phyloP scores from a whole-genome alignment of 805 yeast species.

The Scheffersomyces amazonensis region DNA sequence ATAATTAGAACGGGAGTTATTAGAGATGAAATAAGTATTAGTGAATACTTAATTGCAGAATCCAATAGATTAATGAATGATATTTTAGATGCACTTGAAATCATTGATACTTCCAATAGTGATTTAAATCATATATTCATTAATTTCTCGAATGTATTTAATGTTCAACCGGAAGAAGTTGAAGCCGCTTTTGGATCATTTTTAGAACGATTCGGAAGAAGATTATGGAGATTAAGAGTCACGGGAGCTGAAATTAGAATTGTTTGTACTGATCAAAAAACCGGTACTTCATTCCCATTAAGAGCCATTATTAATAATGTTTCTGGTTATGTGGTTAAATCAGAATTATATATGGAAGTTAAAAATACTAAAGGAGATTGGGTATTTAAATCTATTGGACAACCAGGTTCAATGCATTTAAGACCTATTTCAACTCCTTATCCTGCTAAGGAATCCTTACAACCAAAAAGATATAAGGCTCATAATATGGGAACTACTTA shows the following conservation, averaged over 20 bases:
- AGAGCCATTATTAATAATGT: conserved; percentile 96
- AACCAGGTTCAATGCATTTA: conserved; percentile 96
- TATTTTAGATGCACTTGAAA: conserved; percentile 90
- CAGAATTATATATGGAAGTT: conserved; percentile 92
- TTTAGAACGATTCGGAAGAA: conserved; percentile 94
- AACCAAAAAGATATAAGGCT: conserved; percentile 98
- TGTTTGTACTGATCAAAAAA: conserved; percentile 84
- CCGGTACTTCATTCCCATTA: conserved; percentile 90
- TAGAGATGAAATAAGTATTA: conserved; percentile 87
- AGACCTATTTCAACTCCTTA: conserved; percentile 95
- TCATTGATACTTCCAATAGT: conserved; percentile 90
- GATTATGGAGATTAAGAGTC: conserved; percentile 94
- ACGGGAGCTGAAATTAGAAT: conserved; percentile 98
- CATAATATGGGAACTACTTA: conserved; percentile 98
- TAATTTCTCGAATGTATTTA: conserved; percentile 94
- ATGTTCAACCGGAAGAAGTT: conserved; percentile 91
- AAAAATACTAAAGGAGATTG: conserved; percentile 91
- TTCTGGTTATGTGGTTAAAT: conserved; percentile 94
- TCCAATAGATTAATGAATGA: conserved; percentile 95
- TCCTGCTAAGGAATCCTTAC: conserved; percentile 96
- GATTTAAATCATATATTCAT: conserved; percentile 97
- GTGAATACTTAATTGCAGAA: conserved; percentile 93
- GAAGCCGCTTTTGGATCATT: conserved; percentile 97
- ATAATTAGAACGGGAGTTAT: conserved; percentile 94
- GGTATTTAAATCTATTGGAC: conserved; percentile 94